Evolutionary conservation across 1,284 basidiomycete genomes (phyloP), one percentile per base, ranked within the genome.

Genomic region (Ganoderma sinense): DNA sequence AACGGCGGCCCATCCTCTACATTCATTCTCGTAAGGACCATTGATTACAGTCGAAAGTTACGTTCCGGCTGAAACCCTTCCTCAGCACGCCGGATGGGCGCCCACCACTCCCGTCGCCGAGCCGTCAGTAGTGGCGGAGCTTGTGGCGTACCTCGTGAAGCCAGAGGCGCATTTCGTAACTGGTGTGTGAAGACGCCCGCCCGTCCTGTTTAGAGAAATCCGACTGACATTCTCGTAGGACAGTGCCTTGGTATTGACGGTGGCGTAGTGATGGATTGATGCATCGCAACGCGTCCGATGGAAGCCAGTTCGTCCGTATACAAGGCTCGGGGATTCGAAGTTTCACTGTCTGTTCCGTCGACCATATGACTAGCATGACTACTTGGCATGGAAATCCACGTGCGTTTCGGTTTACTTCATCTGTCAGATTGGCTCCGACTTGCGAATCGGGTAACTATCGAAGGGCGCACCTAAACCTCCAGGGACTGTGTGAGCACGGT

Each of bases 121-220:
- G 41, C 71, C 76, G 14, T 41, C 59, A 0, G 71, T 74, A 31
- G 61, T 77, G 13, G 76, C 75, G 2, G 73, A 66, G 45, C 55
- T 78, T 8, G 76, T 77, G 4, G 69, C 76, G 1, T 78, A 76
- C 63, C 31, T 78, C 4, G 71, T 70, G 29, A 75, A 71, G 29
- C 75, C 77, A 0, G 76, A 75, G 55, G 71, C 77, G 6, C 63
- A 70, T n/a, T 73, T 68, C 58, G 51, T 76, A n/a, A 77, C 74
- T 7, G 76, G 76, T 78, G 43, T 20, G 33, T 10, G 18, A 8
- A n/a, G n/a, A 31, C 29, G 4, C 36, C 4, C 16, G 8, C 1
- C 4, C 23, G 36, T 36, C 20, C 8, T 23, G 26, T 14, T 16
- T 14, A n/a, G 20, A n/a, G 36, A 2, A 60, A 60, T 5, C n/a